Conservation (phyloP, 345 rosid species). For the Salix brachista region DNA sequence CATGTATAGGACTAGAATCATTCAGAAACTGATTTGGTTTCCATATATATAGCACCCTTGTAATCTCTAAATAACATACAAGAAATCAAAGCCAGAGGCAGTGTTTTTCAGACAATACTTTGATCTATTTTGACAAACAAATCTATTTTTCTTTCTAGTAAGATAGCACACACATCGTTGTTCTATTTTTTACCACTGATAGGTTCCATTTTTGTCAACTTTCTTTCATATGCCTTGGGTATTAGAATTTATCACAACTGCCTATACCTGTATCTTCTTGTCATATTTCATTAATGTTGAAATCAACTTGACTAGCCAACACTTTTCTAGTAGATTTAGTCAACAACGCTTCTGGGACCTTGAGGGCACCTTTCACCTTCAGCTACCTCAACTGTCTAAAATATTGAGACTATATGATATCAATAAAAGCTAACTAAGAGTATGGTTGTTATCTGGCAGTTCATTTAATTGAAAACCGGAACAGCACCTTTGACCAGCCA, state of each 20-base stretch:
- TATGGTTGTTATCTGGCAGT: neutral
- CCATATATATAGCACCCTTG: too few species aligned
- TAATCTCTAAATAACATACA: too few species aligned
- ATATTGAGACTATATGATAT: neutral
- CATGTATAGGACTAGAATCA: too few species aligned
- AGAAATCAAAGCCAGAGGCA: too few species aligned
- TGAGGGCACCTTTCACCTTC: neutral
- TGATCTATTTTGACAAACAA: neutral
- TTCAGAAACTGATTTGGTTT: too few species aligned
- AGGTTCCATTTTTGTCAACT: neutral
- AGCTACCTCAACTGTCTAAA: neutral
- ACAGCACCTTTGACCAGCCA: conserved; percentile 83
- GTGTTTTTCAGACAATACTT: too few species aligned
- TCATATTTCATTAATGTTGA: neutral
- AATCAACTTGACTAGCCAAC: neutral
- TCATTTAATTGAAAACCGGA: conserved; percentile 9
- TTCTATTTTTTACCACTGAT: neutral
- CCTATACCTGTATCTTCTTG: neutral
- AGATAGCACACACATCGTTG: neutral
- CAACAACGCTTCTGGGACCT: neutral
- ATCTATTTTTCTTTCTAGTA: neutral
- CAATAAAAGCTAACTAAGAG: neutral
- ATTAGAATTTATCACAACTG: neutral
- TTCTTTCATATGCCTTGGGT: neutral
- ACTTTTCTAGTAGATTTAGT: neutral